These are phyloP conservation scores for Sclerotinia sclerotiorum DNA, from an alignment of 2,329 filamentous ascomycete species.

Conservation along the genomic window DNA sequence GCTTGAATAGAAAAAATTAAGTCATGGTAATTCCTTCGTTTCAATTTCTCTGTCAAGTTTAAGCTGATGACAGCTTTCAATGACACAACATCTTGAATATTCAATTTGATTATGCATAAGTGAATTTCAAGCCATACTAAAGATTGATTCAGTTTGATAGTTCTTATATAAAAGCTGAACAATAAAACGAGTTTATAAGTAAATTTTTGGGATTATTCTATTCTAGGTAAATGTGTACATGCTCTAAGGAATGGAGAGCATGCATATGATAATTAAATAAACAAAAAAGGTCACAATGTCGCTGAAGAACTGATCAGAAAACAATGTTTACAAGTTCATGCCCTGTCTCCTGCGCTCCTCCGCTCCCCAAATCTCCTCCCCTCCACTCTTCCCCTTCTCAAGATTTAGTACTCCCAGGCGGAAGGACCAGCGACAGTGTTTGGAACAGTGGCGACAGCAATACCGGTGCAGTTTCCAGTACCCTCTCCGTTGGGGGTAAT, in stretches of 20 bases:
- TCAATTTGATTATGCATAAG: no score
- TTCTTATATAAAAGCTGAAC: no score
- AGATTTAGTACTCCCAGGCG: constrained; percentile 19
- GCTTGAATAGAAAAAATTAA: no score
- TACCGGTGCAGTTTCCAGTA: constrained; percentile 13
- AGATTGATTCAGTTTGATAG: no score
- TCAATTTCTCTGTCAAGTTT: no score
- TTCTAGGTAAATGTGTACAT: constrained; percentile 29
- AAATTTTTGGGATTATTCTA: no score
- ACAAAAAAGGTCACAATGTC: constrained; percentile 1
- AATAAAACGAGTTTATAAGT: no score
- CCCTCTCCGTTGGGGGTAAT: not conserved
- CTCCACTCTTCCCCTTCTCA: not conserved
- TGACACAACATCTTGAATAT: no score
- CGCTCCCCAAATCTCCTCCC: not conserved
- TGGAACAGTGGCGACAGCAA: not conserved
- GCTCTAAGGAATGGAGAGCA: constrained; percentile 35
- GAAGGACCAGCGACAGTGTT: not conserved
- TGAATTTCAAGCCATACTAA: no score
- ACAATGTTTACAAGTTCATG: not conserved
- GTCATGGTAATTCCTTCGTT: no score
- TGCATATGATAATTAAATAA: not conserved
- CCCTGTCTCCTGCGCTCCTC: not conserved
- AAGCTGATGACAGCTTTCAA: no score
- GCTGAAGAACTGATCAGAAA: constrained; percentile 8